A percentile compares a stretch with the other conserved stretches of the same genome.
Conservation (phyloP, 345 rosid species). For the Raphanus raphanistrum region DNA sequence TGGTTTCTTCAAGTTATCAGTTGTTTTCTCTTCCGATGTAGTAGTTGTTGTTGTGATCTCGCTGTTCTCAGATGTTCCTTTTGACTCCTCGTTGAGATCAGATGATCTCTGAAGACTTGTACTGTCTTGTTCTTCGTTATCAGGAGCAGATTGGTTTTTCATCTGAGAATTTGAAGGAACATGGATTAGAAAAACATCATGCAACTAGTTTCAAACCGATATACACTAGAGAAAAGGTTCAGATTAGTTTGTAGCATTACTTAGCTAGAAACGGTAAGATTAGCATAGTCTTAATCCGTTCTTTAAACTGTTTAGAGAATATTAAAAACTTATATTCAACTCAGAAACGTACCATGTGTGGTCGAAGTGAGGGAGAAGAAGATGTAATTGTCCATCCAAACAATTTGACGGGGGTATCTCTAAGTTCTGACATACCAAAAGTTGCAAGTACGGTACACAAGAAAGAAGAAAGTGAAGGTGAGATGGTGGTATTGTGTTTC, state of each 20-base stretch:
- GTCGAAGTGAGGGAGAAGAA: conserved; percentile 15
- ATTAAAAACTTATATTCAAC: neutral
- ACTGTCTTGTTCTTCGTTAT: conserved; percentile 1
- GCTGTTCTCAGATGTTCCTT: conserved; percentile 31
- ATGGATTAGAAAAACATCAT: conserved; percentile 16
- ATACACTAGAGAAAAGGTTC: neutral
- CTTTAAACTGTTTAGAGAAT: neutral
- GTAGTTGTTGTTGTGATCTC: conserved; percentile 44
- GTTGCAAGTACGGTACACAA: neutral
- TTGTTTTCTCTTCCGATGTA: conserved; percentile 41
- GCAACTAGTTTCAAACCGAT: conserved; percentile 7
- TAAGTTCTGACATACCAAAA: conserved; percentile 7
- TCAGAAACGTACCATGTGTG: conserved; percentile 30
- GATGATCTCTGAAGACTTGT: conserved; percentile 30
- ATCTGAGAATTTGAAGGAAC: conserved; percentile 16
- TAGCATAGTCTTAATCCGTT: neutral
- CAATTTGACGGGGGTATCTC: conserved; percentile 23
- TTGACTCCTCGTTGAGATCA: conserved; percentile 32
- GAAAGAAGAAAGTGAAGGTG: conserved; percentile 10
- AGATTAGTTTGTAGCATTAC: neutral
- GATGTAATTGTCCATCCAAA: conserved; percentile 35
- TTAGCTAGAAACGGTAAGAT: neutral
- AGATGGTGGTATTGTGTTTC: conserved; percentile 9
- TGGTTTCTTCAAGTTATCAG: conserved; percentile 50
- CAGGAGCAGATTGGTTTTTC: conserved; percentile 2